These are phyloP conservation scores for Radiomyces spectabilis DNA, from an alignment of 192 early-diverging fungal genomes.

Conservation along the genomic window DNA sequence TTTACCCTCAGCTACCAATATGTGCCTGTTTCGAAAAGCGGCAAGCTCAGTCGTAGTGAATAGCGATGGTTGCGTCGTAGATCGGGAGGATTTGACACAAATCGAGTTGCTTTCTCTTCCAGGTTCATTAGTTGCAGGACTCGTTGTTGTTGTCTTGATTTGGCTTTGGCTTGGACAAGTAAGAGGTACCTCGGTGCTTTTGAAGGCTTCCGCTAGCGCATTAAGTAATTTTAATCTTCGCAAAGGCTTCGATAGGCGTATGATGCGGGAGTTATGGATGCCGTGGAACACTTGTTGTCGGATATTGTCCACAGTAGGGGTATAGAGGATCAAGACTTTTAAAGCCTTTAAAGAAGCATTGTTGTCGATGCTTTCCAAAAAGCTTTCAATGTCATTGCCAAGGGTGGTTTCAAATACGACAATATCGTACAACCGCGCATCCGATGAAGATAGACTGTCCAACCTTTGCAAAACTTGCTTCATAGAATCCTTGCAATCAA, in stretches of 20 bases:
- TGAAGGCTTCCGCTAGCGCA: neutral
- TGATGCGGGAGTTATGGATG: slow-evolving; percentile 2
- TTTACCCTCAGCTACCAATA: slow-evolving; percentile 17
- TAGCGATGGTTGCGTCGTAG: neutral
- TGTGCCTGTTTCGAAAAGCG: slow-evolving; percentile 7
- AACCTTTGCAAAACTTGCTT: too few species aligned
- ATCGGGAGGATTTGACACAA: too few species aligned
- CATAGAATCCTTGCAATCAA: neutral
- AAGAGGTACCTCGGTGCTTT: neutral
- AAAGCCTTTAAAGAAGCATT: neutral
- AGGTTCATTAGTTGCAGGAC: too few species aligned
- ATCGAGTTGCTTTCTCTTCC: too few species aligned
- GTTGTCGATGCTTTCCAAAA: slow-evolving; percentile 1
- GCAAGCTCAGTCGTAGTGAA: slow-evolving; percentile 9
- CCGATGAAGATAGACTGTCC: too few species aligned
- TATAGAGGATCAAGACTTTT: neutral
- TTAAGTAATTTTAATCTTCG: slow-evolving; percentile 10
- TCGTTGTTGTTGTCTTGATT: neutral
- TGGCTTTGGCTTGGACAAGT: neutral
- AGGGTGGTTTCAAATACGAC: slow-evolving; percentile 8
- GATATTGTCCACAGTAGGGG: slow-evolving; percentile 15
- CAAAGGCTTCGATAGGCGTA: slow-evolving; percentile 13
- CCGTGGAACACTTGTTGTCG: neutral
- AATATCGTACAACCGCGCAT: too few species aligned
- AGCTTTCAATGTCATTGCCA: neutral